Conservation (phyloP, 2,329 filamentous ascomycete genomes). For the Plenodomus lindquistii region DNA sequence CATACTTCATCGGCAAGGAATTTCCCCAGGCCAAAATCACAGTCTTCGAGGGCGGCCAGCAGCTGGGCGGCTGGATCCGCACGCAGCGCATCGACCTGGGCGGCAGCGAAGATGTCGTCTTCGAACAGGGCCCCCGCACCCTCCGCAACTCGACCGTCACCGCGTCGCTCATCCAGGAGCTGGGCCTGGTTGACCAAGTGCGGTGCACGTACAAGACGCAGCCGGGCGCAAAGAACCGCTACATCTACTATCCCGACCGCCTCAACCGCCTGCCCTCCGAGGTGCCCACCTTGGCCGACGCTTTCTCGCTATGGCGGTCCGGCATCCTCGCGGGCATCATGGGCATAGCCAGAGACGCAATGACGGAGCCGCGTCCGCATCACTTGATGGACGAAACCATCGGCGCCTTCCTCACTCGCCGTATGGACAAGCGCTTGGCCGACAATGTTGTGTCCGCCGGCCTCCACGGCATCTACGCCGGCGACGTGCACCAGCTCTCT, state of each 20-base stretch:
- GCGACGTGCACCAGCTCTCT: conserved; percentile 81
- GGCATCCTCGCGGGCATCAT: conserved; percentile 58
- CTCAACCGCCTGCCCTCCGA: conserved; percentile 57
- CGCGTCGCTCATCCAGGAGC: conserved; percentile 65
- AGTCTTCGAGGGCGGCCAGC: conserved; percentile 72
- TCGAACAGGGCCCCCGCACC: conserved; percentile 84
- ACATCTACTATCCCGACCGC: conserved; percentile 86
- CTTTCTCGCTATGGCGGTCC: conserved; percentile 53
- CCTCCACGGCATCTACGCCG: conserved; percentile 89
- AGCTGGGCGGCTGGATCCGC: conserved; percentile 82
- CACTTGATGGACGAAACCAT: conserved; percentile 68
- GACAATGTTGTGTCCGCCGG: conserved; percentile 76
- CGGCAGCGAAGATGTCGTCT: conserved; percentile 64
- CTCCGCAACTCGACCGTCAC: conserved; percentile 71
- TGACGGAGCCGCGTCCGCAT: conserved; percentile 35
- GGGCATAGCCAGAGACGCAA: conserved; percentile 43
- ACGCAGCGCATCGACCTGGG: conserved; percentile 66
- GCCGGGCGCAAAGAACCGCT: conserved; percentile 66
- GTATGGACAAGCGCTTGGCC: conserved; percentile 60
- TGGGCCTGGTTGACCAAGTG: conserved; percentile 62
- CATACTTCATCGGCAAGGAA: conserved; percentile 72
- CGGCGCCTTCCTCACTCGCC: conserved; percentile 64
- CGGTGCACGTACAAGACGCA: conserved; percentile 56
- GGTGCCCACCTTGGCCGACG: conserved; percentile 29
- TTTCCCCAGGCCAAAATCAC: conserved; percentile 74